phyloP scores from a whole-genome alignment of 352 stramenopile species.

The Peronospora farinosa region DNA sequence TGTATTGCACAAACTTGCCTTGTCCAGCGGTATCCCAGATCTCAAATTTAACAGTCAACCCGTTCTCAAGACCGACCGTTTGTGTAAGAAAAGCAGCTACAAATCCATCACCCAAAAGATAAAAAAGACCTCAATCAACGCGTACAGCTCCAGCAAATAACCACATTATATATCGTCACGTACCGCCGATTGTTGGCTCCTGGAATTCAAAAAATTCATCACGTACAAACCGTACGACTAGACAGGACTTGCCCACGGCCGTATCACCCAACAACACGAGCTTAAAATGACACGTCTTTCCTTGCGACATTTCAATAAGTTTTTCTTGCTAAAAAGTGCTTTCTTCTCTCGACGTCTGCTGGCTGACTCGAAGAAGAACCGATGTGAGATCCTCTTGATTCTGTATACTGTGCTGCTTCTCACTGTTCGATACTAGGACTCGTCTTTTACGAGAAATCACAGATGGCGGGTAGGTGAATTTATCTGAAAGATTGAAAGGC shows the following conservation, averaged over 20 bases:
- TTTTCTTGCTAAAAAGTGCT: constrained; percentile 8
- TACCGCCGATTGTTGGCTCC: constrained; percentile 94
- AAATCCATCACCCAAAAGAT: constrained; percentile 9
- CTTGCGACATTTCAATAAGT: constrained; percentile 59
- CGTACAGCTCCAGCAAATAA: background rate
- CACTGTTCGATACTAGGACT: constrained; percentile 4
- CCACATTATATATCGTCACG: background rate
- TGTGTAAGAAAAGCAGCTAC: constrained; percentile 96
- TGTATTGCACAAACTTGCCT: constrained; percentile 34
- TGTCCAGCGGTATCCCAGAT: constrained; percentile 99
- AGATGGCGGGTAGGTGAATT: constrained; percentile 4
- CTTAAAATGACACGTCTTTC: constrained; percentile 96
- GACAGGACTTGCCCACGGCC: constrained; percentile 98
- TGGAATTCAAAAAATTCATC: constrained; percentile 99
- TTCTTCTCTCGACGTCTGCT: constrained; percentile 15
- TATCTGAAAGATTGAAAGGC: constrained; percentile 7
- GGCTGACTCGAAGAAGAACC: constrained; percentile 15
- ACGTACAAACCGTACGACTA: constrained; percentile 98
- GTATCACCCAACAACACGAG: constrained; percentile 99
- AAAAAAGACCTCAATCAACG: constrained; percentile 3
- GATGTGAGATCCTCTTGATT: constrained; percentile 7
- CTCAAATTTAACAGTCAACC: constrained; percentile 98
- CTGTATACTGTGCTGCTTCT: constrained; percentile 6
- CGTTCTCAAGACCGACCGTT: constrained; percentile 96
- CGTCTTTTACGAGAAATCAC: background rate